Evolutionary conservation across 1,284 basidiomycete species (phyloP).

Genomic region (Ganoderma lingzhi): DNA sequence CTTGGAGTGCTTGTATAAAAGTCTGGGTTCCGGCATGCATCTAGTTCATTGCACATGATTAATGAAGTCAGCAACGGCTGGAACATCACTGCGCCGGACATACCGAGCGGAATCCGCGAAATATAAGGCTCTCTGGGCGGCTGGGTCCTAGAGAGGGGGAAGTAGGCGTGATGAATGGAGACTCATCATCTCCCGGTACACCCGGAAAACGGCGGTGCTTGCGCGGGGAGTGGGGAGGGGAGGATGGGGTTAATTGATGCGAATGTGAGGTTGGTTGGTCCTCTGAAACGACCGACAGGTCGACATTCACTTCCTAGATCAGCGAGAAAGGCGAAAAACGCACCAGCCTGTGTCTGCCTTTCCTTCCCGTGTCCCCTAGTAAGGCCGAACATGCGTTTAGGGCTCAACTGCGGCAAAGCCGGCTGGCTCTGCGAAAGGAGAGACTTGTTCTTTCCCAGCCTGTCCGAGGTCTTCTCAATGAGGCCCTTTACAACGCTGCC

Average conservation of each 20-base stretch:
- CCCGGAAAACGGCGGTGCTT: slow-evolving; percentile 26
- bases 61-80: slow-evolving; percentile 17
- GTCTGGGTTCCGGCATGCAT: slow-evolving; percentile 87
- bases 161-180: slow-evolving; percentile 78
- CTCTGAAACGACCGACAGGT: slow-evolving; percentile 20
- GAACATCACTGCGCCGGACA: slow-evolving; percentile 24
- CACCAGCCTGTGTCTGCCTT: slow-evolving; percentile 45
- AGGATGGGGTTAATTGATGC: slow-evolving; percentile 28
- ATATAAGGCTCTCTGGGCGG: slow-evolving; percentile 57
- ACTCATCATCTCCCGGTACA: slow-evolving; percentile 58
- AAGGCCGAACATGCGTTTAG: slow-evolving; percentile 63
- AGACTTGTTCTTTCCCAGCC: slow-evolving; percentile 59
- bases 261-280: slow-evolving; percentile 34
- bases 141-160: slow-evolving; percentile 60
- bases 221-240: slow-evolving; percentile 25
- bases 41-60: slow-evolving; percentile 40
- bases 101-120: slow-evolving; percentile 74
- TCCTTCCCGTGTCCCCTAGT: slow-evolving; percentile 61
- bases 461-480: slow-evolving; percentile 64
- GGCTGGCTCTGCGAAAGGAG: slow-evolving; percentile 41
- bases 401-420: slow-evolving; percentile 47
- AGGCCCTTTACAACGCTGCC: slow-evolving; percentile 44
- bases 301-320: neutral
- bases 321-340: neutral
- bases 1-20: slow-evolving; percentile 84